phyloP scores from a whole-genome alignment of 2,329 filamentous ascomycete species.

The Fusarium marasasianum region DNA sequence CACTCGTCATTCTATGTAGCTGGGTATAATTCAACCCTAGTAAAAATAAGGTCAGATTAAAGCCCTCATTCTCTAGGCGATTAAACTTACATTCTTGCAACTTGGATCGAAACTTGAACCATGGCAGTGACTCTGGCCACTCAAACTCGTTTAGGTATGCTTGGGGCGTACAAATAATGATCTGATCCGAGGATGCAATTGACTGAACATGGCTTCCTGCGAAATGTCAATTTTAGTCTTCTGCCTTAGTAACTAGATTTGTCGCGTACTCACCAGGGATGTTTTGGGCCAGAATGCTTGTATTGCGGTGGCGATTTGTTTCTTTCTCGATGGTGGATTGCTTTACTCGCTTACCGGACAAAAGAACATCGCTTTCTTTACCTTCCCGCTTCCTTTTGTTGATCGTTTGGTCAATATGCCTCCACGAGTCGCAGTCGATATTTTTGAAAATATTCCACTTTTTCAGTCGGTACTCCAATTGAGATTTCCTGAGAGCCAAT shows the following conservation, averaged over 20 bases:
- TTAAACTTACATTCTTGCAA: fast-evolving
- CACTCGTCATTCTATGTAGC: fast-evolving
- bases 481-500: fast-evolving
- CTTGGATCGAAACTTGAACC: neutral
- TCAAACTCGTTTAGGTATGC: fast-evolving
- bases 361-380: neutral
- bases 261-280: fast-evolving
- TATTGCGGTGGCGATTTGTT: neutral
- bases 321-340: neutral
- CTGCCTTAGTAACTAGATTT: fast-evolving
- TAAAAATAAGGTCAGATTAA: fast-evolving
- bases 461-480: neutral
- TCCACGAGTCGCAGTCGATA: fast-evolving
- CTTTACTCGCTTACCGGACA: fast-evolving
- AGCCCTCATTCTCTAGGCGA: fast-evolving
- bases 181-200: fast-evolving
- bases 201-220: fast-evolving
- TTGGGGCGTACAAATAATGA: neutral
- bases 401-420: neutral
- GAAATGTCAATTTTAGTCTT: fast-evolving
- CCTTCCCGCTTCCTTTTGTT: neutral
- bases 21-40: neutral
- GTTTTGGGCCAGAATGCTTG: fast-evolving
- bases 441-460: neutral
- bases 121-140: neutral